phyloP scores from a whole-genome alignment of 179 eudicot species.

The Beta corolliflora region DNA sequence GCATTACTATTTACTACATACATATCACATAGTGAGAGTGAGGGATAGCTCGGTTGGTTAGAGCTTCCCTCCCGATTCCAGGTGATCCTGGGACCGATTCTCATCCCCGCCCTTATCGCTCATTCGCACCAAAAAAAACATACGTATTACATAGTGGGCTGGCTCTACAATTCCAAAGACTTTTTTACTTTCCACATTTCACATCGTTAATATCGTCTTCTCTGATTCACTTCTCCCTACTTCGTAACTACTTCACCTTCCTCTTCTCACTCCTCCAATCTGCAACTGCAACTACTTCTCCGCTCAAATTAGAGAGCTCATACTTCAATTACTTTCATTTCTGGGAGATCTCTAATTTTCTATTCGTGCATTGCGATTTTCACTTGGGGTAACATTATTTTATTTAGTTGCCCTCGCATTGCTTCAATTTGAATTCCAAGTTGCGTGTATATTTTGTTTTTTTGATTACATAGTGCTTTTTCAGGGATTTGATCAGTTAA shows the following conservation, averaged over 20 bases:
- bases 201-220: constrained; percentile 14
- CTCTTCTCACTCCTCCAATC: not conserved
- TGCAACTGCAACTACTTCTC: not conserved
- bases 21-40: no score
- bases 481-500: not conserved
- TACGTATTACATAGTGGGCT: no score
- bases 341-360: no score
- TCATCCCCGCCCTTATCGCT: no score
- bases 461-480: no score
- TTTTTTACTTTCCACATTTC: not conserved
- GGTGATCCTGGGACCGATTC: no score
- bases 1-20: no score
- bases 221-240: not conserved
- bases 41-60: no score
- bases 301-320: not conserved
- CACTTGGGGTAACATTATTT: no score
- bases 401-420: not conserved
- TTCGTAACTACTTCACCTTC: constrained; percentile 9
- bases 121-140: no score
- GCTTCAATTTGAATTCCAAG: not conserved
- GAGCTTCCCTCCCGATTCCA: no score
- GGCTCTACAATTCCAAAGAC: not conserved
- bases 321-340: not conserved
- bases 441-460: not conserved
- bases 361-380: not conserved